Conservation (phyloP, 169 alveolate species). For the Eimeria zaria region DNA sequence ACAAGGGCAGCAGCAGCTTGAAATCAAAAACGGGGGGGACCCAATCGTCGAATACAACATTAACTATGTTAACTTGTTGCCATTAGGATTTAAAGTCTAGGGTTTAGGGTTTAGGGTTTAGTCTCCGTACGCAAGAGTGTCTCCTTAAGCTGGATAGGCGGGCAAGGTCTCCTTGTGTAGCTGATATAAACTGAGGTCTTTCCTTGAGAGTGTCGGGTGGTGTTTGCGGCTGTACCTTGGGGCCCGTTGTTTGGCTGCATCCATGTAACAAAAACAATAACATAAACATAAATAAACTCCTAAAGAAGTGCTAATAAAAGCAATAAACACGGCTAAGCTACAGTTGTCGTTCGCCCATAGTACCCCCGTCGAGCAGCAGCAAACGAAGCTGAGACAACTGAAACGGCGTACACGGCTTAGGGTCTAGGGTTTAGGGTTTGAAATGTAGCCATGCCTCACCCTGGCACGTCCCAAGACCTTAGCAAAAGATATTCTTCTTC, state of each 20-base stretch:
- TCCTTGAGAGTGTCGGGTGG: not conserved
- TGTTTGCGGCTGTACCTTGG: not conserved
- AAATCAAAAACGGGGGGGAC: not conserved
- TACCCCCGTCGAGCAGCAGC: not conserved
- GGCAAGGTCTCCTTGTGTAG: not conserved
- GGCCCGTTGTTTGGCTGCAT: not conserved
- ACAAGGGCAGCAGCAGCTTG: not conserved
- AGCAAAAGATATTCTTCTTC: constrained; percentile 9
- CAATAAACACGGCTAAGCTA: not conserved
- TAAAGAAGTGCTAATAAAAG: not conserved
- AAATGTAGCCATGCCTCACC: not conserved
- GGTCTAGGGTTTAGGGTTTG: not conserved
- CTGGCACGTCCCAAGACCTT: not conserved
- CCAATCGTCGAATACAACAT: not conserved
- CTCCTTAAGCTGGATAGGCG: not conserved
- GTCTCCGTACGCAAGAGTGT: not conserved
- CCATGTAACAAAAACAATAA: not conserved
- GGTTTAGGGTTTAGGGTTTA: not conserved
- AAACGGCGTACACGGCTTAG: not conserved
- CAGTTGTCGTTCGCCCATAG: not conserved
- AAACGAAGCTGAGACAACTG: not conserved
- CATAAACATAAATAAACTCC: no score
- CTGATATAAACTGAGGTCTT: not conserved
- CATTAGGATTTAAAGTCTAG: not conserved
- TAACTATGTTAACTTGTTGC: not conserved